Evolutionary conservation across 2,329 filamentous ascomycete genomes (phyloP).

Genomic region (Eutypella sp.): DNA sequence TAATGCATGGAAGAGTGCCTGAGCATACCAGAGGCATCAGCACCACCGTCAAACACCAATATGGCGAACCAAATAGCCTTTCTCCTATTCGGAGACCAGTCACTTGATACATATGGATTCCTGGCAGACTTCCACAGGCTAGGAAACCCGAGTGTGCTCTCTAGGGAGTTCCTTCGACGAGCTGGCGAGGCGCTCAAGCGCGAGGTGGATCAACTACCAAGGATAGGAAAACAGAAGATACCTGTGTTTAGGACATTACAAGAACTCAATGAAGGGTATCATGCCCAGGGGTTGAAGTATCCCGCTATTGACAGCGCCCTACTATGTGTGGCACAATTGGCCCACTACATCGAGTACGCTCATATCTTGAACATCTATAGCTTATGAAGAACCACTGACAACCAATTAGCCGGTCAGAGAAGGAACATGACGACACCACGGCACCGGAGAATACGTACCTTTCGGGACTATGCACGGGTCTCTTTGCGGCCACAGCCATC

Average conservation of each 20-base stretch:
- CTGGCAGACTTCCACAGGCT: slow-evolving; percentile 49
- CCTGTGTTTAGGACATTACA: slow-evolving; percentile 58
- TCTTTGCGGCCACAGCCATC: slow-evolving; percentile 65
- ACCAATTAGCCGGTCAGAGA: slow-evolving; percentile 41
- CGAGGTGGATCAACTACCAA: slow-evolving; percentile 54
- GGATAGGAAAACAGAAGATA: slow-evolving; percentile 51
- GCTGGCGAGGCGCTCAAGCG: slow-evolving; percentile 52
- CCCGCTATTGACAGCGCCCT: slow-evolving; percentile 61
- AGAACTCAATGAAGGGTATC: slow-evolving; percentile 62
- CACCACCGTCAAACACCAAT: slow-evolving; percentile 16
- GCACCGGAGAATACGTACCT: slow-evolving; percentile 46
- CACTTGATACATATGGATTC: slow-evolving; percentile 60
- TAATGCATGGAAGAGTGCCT: slow-evolving; percentile 4
- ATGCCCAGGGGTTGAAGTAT: slow-evolving; percentile 50
- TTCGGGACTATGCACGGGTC: slow-evolving; percentile 63
- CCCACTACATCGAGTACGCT: slow-evolving; percentile 64
- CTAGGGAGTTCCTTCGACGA: slow-evolving; percentile 58
- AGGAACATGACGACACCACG: slow-evolving; percentile 50
- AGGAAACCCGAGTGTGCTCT: slow-evolving; percentile 43
- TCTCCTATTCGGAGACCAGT: slow-evolving; percentile 69
- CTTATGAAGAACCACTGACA: slow-evolving; percentile 23
- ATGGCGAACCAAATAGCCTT: slow-evolving; percentile 47
- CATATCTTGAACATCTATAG: not conserved
- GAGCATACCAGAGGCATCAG: slow-evolving; percentile 15
- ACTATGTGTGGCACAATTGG: slow-evolving; percentile 59